phyloP scores from a whole-genome alignment of 2,329 filamentous ascomycete species.

The Huntiella bhutanensis region DNA sequence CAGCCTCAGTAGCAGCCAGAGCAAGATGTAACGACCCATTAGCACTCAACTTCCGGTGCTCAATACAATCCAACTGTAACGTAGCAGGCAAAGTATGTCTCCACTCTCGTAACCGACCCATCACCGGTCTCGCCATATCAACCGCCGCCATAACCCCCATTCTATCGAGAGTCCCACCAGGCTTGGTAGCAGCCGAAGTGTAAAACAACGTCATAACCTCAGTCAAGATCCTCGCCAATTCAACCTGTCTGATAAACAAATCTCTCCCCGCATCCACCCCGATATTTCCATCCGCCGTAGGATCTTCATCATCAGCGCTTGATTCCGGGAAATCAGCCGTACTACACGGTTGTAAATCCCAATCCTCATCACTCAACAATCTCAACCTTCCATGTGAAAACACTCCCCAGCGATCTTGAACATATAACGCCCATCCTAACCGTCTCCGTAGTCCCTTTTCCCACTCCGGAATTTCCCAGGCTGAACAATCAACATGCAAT shows the following conservation, averaged over 20 bases:
- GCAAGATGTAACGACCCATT: constrained; percentile 24
- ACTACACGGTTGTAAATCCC: constrained; percentile 23
- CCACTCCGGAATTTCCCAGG: constrained; percentile 34
- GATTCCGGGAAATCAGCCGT: constrained; percentile 15
- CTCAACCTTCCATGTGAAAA: constrained; percentile 33
- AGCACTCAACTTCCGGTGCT: constrained; percentile 21
- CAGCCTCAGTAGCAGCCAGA: constrained; percentile 25
- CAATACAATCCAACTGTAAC: constrained; percentile 23
- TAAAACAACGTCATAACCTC: constrained; percentile 21
- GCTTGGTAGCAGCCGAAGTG: constrained; percentile 10
- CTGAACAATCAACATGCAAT: constrained; percentile 31
- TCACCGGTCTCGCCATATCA: constrained; percentile 27
- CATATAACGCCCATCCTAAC: constrained; percentile 36
- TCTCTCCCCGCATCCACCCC: constrained; percentile 22
- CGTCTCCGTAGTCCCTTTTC: constrained; percentile 35
- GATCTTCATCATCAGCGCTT: constrained; percentile 14
- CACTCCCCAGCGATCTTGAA: constrained; percentile 38
- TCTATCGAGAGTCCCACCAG: constrained; percentile 6
- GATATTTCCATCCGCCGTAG: constrained; percentile 17
- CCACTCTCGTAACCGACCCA: constrained; percentile 28
- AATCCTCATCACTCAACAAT: constrained; percentile 30
- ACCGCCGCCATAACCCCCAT: constrained; percentile 17
- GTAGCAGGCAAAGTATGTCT: constrained; percentile 23
- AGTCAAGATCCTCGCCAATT: constrained; percentile 24
- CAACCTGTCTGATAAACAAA: constrained; percentile 26